These are phyloP conservation scores for Lichtheimia ramosa DNA, from an alignment of 371 early-diverging fungal species.

Conservation along the genomic window DNA sequence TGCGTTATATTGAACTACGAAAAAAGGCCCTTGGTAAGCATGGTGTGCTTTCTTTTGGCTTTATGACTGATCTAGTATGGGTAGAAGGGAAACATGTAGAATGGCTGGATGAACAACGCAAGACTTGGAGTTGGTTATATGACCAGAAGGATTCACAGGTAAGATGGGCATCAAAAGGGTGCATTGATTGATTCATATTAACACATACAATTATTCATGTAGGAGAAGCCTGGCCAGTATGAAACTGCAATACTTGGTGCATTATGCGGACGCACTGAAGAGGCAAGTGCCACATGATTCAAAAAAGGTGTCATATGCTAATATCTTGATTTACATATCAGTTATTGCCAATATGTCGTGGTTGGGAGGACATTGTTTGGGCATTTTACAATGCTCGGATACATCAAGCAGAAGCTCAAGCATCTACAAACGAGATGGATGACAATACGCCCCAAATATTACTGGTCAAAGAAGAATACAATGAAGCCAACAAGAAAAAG, in stretches of 20 bases:
- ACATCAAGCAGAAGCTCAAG: conserved; percentile 10
- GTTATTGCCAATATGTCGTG: conserved; percentile 19
- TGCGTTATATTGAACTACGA: conserved; percentile 1
- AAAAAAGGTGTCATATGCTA: neutral
- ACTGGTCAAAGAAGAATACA: conserved; percentile 3
- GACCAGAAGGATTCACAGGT: neutral
- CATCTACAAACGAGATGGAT: conserved; percentile 12
- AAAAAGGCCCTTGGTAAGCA: neutral
- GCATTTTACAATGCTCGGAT: conserved; percentile 22
- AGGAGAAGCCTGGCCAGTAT: conserved; percentile 7
- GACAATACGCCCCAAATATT: neutral
- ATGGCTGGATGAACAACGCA: conserved; percentile 10
- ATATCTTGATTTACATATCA: neutral
- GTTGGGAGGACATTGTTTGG: conserved; percentile 44
- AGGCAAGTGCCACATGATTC: conserved; percentile 1
- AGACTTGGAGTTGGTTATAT: conserved; percentile 7
- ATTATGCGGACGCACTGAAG: neutral
- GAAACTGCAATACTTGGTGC: conserved; percentile 9
- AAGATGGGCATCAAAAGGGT: neutral
- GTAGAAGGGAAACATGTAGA: conserved; percentile 1
- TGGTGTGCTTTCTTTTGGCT: neutral
- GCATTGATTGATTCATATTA: neutral
- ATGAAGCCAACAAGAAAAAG: neutral
- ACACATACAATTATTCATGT: neutral
- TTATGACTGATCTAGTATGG: neutral